These are phyloP conservation scores for Dendrobium chrysotoxum DNA, from an alignment of 106 monocot species.

Conservation along the genomic window DNA sequence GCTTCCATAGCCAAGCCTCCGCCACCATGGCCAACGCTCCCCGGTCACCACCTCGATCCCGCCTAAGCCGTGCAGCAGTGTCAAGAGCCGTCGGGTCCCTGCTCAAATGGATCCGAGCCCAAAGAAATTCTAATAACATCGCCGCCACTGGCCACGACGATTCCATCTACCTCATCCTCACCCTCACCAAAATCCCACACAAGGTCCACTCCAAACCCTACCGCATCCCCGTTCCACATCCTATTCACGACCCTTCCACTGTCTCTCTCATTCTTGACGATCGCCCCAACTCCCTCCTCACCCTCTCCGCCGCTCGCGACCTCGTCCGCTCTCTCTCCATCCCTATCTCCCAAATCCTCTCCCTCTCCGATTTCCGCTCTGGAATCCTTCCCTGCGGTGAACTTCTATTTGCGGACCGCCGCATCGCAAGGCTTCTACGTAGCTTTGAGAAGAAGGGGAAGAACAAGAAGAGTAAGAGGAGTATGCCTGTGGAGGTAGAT, in stretches of 20 bases:
- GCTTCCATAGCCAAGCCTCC: background rate
- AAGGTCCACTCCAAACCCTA: constrained; percentile 2
- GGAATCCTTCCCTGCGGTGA: background rate
- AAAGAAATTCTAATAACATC: background rate
- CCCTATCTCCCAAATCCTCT: constrained; percentile 6
- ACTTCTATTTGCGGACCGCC: constrained; percentile 7
- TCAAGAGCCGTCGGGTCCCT: constrained; percentile 8
- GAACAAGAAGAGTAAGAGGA: background rate
- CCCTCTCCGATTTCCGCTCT: background rate
- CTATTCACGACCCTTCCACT: constrained; percentile 3
- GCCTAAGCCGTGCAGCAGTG: background rate
- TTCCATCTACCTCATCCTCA: constrained; percentile 11
- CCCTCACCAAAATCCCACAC: constrained; percentile 8
- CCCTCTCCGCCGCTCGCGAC: background rate
- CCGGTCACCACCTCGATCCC: background rate
- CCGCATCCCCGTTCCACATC: constrained; percentile 7
- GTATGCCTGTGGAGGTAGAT: background rate
- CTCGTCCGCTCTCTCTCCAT: constrained; percentile 3
- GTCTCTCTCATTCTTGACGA: constrained; percentile 9
- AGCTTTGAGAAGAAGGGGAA: background rate
- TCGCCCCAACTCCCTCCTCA: background rate
- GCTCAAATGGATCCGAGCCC: constrained; percentile 14
- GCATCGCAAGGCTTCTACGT: background rate
- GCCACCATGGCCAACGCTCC: background rate
- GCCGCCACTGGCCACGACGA: background rate